Percentiles rank a stretch among this genome's conserved stretches.
These are phyloP conservation scores for Adansonia digitata DNA, from an alignment of 345 rosid genomes.

Conservation along the genomic window DNA sequence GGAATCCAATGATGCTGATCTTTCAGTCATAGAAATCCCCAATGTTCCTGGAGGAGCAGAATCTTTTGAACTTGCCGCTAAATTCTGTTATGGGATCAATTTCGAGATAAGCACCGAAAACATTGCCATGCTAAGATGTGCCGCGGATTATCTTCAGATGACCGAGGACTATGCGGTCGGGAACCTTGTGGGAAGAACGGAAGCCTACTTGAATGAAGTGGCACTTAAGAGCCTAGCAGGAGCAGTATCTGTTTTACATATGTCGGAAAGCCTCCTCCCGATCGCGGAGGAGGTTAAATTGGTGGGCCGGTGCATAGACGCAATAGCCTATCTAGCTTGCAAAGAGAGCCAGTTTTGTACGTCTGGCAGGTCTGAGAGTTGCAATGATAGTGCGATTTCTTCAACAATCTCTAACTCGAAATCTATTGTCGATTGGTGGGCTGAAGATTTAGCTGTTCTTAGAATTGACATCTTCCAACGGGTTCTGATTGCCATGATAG, in stretches of 20 bases:
- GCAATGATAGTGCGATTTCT: constrained; percentile 32
- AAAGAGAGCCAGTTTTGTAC: constrained; percentile 58
- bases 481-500: constrained; percentile 73
- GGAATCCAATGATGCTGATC: constrained; percentile 56
- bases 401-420: constrained; percentile 30
- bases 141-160: constrained; percentile 87
- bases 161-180: constrained; percentile 72
- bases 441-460: constrained; percentile 75
- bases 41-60: constrained; percentile 73
- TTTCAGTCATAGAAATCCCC: constrained; percentile 43
- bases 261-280: constrained; percentile 48
- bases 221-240: constrained; percentile 73
- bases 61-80: constrained; percentile 82
- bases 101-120: constrained; percentile 76
- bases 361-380: constrained; percentile 38
- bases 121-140: constrained; percentile 76
- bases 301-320: constrained; percentile 72
- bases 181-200: constrained; percentile 66
- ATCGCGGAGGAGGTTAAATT: constrained; percentile 76
- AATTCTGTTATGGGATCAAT: constrained; percentile 89
- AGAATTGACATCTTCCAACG: constrained; percentile 82
- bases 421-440: constrained; percentile 88
- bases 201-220: constrained; percentile 76
- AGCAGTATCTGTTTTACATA: constrained; percentile 59
- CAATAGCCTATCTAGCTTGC: constrained; percentile 67